Evolutionary conservation across 1,284 basidiomycete genomes (phyloP), one percentile per base, ranked within the genome.

Genomic region (Taiwanofungus camphoratus): DNA sequence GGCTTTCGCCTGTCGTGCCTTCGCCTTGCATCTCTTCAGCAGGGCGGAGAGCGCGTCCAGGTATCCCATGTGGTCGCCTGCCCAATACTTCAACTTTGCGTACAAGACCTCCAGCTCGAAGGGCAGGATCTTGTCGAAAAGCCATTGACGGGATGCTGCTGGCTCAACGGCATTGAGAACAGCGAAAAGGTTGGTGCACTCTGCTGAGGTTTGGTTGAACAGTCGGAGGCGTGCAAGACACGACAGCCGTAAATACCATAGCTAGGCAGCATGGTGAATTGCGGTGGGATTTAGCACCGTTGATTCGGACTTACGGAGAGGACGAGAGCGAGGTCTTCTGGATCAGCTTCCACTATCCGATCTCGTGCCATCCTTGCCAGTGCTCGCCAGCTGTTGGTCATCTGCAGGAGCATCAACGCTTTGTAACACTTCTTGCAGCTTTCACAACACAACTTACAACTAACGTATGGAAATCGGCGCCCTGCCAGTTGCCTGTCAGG

Each of bases 331-430:
- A 87, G 56, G 42, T 87, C 80, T 46, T 80, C 76, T 0, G 87
- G 80, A 47, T 83, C 73, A 21, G 82, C 68, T 19, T 72, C 68
- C 11, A 89, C 76, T 39, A 90, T 76, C 29, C 77, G 70, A 57
- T 90, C 87, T 55, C 82, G 73, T 20, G 87, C 84, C 78, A 87
- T 87, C 45, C 69, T 73, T 16, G 87, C 87, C 37, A 89, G 58
- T 0, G 86, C 79, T 37, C 87, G 73, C 87, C 87, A 91, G 53
- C 82, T 87, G 51, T 89, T 88, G 30, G 82, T 78, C 78, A 87
- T 86, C 87, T 90, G 63, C 31, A n/a, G 32, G 19, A 16, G n/a
- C 29, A 42, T 30, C 31, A 21, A 24, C n/a, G 36, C 37, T 35
- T 36, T 12, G 39, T 21, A n/a, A 15, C 39, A 23, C 16, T 22